These are phyloP conservation scores for Colletotrichum acutatum DNA, from an alignment of 2,329 filamentous ascomycete species.

Conservation along the genomic window DNA sequence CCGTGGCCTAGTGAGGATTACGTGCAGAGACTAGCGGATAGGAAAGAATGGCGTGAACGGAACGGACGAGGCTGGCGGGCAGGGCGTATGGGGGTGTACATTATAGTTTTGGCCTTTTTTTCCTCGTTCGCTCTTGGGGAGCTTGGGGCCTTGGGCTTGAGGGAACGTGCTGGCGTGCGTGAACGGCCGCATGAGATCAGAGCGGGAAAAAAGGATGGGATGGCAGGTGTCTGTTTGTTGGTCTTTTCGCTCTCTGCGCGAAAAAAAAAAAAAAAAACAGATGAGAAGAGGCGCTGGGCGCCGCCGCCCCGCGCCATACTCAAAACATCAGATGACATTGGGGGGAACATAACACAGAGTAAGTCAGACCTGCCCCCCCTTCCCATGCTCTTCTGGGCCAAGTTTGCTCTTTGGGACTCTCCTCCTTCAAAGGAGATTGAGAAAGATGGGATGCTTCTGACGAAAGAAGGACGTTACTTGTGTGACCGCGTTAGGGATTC, in stretches of 20 bases:
- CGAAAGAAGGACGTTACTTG: background rate
- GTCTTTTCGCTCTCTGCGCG: background rate
- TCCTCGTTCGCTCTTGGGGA: background rate
- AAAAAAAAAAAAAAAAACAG: too few species aligned
- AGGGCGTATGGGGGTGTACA: background rate
- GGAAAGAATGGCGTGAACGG: background rate
- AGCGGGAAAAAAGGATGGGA: background rate
- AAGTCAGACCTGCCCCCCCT: background rate
- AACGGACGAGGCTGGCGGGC: background rate
- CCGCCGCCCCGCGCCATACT: background rate
- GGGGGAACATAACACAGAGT: background rate
- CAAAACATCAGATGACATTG: conserved; percentile 7
- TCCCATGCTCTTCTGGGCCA: background rate
- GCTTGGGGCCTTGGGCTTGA: background rate
- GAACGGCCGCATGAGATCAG: background rate
- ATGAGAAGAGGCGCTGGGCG: background rate
- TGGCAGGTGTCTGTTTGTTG: background rate
- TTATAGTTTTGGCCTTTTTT: background rate
- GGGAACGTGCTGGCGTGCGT: background rate
- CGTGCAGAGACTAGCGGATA: background rate
- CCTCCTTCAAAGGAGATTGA: background rate
- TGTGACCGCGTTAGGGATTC: background rate
- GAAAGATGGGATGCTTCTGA: conserved; percentile 15
- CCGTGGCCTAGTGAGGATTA: background rate
- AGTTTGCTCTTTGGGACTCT: background rate